A percentile compares a stretch with the other conserved stretches of the same genome.
phyloP scores from a whole-genome alignment of 129 eudicot genomes.

The Tanacetum coccineum region DNA sequence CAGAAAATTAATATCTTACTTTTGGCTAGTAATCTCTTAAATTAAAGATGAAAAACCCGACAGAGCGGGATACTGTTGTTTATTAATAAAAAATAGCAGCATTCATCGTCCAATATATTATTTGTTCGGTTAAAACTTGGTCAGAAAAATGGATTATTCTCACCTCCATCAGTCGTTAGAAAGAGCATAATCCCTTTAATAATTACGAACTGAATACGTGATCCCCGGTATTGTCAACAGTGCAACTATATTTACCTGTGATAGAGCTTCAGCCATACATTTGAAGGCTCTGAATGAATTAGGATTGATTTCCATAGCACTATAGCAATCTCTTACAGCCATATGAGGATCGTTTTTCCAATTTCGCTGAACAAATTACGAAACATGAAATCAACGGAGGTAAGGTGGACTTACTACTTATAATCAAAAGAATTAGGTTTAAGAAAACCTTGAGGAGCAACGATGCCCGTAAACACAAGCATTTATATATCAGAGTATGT shows the following conservation, averaged over 20 bases:
- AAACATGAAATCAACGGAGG: conserved; percentile 1
- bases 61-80: no score
- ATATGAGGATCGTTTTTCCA: conserved; percentile 90
- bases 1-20: background rate
- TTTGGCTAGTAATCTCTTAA: background rate
- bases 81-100: background rate
- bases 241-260: conserved; percentile 37
- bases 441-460: conserved; percentile 71
- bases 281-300: conserved; percentile 55
- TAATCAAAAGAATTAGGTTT: conserved; percentile 2
- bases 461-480: conserved; percentile 82
- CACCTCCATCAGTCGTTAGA: background rate
- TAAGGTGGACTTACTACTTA: background rate
- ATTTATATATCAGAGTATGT: conserved; percentile 61
- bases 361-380: conserved; percentile 46
- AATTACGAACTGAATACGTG: background rate
- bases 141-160: background rate
- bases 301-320: conserved; percentile 64
- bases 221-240: background rate
- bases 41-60: background rate
- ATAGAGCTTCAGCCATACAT: conserved; percentile 77
- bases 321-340: conserved; percentile 83
- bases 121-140: background rate
- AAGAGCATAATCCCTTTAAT: background rate
- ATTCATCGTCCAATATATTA: background rate